Evolutionary conservation across 768 basidiomycete genomes (phyloP).

Genomic region (Clathrus columnatus): DNA sequence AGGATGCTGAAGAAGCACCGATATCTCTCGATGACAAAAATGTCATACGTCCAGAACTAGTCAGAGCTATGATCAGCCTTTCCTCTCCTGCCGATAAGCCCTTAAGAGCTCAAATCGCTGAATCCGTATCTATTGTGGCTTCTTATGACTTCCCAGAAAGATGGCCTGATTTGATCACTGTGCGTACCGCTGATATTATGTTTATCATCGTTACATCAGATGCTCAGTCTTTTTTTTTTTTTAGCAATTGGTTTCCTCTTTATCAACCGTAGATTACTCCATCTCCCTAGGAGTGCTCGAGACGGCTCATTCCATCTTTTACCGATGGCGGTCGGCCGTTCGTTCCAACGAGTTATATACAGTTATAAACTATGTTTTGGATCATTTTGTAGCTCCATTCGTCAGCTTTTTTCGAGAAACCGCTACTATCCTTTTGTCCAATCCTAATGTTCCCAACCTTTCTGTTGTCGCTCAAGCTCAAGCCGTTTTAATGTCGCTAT

Average conservation of each 20-base stretch:
- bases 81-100: constrained; percentile 64
- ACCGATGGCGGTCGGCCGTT: constrained; percentile 85
- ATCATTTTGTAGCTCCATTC: constrained; percentile 76
- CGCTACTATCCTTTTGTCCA: constrained; percentile 40
- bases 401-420: constrained; percentile 73
- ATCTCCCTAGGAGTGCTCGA: constrained; percentile 86
- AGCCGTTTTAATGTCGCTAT: constrained; percentile 76
- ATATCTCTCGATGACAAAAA: constrained; percentile 64
- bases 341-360: constrained; percentile 80
- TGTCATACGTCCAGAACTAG: constrained; percentile 63
- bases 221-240: not conserved
- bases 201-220: constrained; percentile 1
- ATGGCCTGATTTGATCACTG: constrained; percentile 88
- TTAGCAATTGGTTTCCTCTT: constrained; percentile 82
- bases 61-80: constrained; percentile 86
- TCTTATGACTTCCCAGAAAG: constrained; percentile 82
- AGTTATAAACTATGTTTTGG: constrained; percentile 86
- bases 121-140: constrained; percentile 87
- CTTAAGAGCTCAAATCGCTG: constrained; percentile 80
- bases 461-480: constrained; percentile 59
- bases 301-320: constrained; percentile 94
- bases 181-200: constrained; percentile 33
- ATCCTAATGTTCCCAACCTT: constrained; percentile 27
- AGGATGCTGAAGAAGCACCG: constrained; percentile 59
- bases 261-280: constrained; percentile 74